These are phyloP conservation scores for Phytophthora colocasiae DNA, from an alignment of 352 stramenopile genomes.

Conservation along the genomic window DNA sequence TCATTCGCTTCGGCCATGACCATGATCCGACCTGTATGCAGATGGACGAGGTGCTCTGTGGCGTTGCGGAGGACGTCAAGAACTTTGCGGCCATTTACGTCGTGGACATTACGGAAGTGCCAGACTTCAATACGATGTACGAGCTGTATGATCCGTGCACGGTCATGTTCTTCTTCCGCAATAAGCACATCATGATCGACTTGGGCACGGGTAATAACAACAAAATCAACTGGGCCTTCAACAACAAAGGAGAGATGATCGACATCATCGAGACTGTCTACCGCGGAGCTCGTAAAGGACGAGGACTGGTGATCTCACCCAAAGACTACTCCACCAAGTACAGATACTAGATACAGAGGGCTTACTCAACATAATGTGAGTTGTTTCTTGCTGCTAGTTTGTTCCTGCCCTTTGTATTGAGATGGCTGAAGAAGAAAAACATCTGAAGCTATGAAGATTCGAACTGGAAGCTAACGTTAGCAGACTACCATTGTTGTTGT, in stretches of 20 bases:
- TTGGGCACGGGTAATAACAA: constrained; percentile 99
- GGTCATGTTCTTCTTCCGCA: constrained; percentile 99
- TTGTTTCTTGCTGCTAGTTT: constrained; percentile 2
- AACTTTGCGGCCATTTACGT: constrained; percentile 99
- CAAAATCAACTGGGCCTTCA: constrained; percentile 99
- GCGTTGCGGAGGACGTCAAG: constrained; percentile 98
- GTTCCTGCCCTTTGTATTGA: not conserved
- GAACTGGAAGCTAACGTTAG: constrained; percentile 1
- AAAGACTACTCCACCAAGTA: constrained; percentile 99
- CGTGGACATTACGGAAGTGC: constrained; percentile 94
- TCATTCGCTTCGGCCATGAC: constrained; percentile 99
- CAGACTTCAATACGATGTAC: constrained; percentile 99
- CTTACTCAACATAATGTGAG: too few relatives aligned
- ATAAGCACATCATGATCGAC: constrained; percentile 99
- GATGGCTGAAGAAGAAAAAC: constrained; percentile 16
- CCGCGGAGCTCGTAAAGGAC: constrained; percentile 96
- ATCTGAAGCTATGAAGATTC: constrained; percentile 1
- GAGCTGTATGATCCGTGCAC: constrained; percentile 99
- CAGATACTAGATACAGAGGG: constrained; percentile 86
- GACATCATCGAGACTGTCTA: constrained; percentile 99
- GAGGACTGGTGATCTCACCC: constrained; percentile 97
- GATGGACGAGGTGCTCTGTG: constrained; percentile 97
- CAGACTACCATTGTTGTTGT: too few relatives aligned
- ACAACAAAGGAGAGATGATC: constrained; percentile 99
- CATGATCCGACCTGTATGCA: constrained; percentile 98